Percentiles rank a stretch among this genome's conserved stretches.
Conservation (phyloP, 106 monocot species). For the Amphibolis antarctica region DNA sequence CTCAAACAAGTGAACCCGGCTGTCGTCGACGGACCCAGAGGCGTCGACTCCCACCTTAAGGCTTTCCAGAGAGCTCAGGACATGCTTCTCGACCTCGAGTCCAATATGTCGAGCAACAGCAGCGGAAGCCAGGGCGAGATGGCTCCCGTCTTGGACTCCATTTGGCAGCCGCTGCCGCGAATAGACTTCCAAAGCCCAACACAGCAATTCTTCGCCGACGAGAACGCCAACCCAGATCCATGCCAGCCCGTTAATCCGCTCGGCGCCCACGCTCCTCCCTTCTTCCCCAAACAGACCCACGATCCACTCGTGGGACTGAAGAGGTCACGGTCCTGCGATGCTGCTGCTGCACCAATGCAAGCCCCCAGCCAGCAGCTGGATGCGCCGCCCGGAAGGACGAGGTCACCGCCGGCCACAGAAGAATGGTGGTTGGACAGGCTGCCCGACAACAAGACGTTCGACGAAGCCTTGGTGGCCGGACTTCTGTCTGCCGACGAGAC, state of each 20-base stretch:
- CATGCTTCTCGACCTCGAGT: constrained; percentile 68
- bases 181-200: constrained; percentile 16
- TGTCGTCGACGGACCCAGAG: constrained; percentile 28
- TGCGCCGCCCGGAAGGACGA: no score
- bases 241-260: constrained; percentile 22
- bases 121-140: background rate
- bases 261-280: constrained; percentile 61
- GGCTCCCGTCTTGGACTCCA: constrained; percentile 2
- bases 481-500: constrained; percentile 55
- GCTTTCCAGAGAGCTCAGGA: constrained; percentile 86
- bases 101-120: constrained; percentile 16
- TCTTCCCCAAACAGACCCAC: constrained; percentile 33
- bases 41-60: constrained; percentile 78
- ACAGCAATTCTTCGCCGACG: constrained; percentile 38
- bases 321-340: constrained; percentile 47
- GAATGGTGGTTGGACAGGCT: constrained; percentile 32
- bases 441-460: constrained; percentile 59
- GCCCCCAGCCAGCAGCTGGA: no score
- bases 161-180: constrained; percentile 85
- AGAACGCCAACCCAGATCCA: constrained; percentile 22
- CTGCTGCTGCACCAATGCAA: no score
- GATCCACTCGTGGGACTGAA: constrained; percentile 51
- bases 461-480: constrained; percentile 67
- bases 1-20: constrained; percentile 56
- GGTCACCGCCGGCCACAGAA: no score